Evolutionary conservation across 805 yeast species (phyloP), one percentile per base, ranked within the genome.

Genomic region (Henningerozyma blattae): DNA sequence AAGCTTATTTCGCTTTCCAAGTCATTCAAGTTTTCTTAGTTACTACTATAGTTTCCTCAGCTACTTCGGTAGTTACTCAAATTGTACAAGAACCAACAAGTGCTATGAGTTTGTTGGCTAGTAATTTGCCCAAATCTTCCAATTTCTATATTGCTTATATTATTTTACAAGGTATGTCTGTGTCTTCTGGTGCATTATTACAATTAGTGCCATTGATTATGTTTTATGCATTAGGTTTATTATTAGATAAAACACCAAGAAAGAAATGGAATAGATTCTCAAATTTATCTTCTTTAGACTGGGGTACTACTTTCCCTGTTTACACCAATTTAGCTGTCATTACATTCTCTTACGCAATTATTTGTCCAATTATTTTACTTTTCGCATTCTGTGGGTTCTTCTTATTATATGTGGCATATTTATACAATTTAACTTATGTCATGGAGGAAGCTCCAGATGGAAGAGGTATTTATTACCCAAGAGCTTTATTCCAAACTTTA

Each of bases 401-500:
- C 32, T 58, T 86, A 39, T 55, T 85, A 18, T 89, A 78, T 64
- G 55, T 87, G 43, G 85, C 94, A 2, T 84, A 72, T 61, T 56
- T 78, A 47, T 78, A 89, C 68, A 86, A 79, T 57, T 62, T 82
- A 45, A 67, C 77, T 18, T 89, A 83, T 58, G 77, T 81, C 18
- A 68, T 63, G 42, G 64, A 68, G 30, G 85, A 78, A 46, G 64
- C 76, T 15, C 65, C 82, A 15, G 94, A 87, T 49, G 62, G 75
- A 15, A 68, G 89, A 50, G 98, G 98, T 34, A 61, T 67, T 32
- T 77, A 79, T 61, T 91, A 86, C 54, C 91, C 95, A 40, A 72
- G 84, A 41, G 95, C 96, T 2, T 57, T 89, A 34, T 81, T 75
- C 64, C 96, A 89, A 61, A 78, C 93, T 1, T 68, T 89, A 53